These are phyloP conservation scores for Ophiostoma pallidulum DNA, from an alignment of 2,329 filamentous ascomycete genomes.

Conservation along the genomic window DNA sequence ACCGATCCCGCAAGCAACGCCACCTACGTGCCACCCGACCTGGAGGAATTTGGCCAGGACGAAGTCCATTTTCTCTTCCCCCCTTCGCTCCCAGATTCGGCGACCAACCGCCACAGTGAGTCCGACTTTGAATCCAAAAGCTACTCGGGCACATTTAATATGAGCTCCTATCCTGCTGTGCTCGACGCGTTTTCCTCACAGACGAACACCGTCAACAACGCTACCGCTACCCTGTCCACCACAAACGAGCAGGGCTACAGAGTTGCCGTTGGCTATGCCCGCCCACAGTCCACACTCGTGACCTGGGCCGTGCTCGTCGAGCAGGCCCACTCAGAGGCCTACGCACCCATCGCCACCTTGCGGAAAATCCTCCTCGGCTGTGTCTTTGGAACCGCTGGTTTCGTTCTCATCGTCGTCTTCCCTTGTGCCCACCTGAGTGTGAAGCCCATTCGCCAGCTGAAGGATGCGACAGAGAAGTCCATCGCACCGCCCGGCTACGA, in stretches of 20 bases:
- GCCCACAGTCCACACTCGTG: slow-evolving; percentile 56
- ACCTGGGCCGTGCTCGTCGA: slow-evolving; percentile 81
- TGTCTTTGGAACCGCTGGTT: slow-evolving; percentile 71
- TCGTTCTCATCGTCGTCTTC: slow-evolving; percentile 61
- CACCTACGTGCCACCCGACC: slow-evolving; percentile 31
- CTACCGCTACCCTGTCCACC: slow-evolving; percentile 58
- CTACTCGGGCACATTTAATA: slow-evolving; percentile 44
- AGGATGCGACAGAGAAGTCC: slow-evolving; percentile 64
- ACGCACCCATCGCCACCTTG: slow-evolving; percentile 63
- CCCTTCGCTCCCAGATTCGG: slow-evolving; percentile 29
- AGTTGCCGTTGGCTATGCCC: slow-evolving; percentile 74
- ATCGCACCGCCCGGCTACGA: slow-evolving; percentile 56
- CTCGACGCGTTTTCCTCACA: slow-evolving; percentile 47
- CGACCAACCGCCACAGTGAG: slow-evolving; percentile 39
- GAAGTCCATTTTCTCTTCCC: slow-evolving; percentile 53
- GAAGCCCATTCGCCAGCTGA: slow-evolving; percentile 66
- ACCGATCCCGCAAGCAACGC: slow-evolving; percentile 36
- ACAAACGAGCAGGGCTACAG: slow-evolving; percentile 59
- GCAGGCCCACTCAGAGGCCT: slow-evolving; percentile 64
- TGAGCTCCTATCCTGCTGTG: slow-evolving; percentile 54
- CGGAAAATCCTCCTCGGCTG: slow-evolving; percentile 73
- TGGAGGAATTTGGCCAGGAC: slow-evolving; percentile 31
- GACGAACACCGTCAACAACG: slow-evolving; percentile 49
- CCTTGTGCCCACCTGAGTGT: slow-evolving; percentile 77
- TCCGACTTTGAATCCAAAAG: slow-evolving; percentile 33